These are phyloP conservation scores for Cytospora mali DNA, from an alignment of 2,329 filamentous ascomycete species.

Conservation along the genomic window DNA sequence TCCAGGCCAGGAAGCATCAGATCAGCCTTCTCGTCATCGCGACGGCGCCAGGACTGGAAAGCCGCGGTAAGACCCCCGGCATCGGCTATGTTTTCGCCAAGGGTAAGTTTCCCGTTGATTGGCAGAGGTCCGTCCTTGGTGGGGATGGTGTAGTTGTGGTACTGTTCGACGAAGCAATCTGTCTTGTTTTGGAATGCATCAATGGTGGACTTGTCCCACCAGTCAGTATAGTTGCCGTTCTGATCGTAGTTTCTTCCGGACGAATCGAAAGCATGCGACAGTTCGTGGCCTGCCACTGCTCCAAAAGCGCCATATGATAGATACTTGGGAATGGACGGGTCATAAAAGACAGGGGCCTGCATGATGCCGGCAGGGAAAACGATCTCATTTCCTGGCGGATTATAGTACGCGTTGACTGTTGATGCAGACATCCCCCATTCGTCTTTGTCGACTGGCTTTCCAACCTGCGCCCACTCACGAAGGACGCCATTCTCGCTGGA, in stretches of 20 bases:
- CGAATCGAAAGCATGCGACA: conserved; percentile 71
- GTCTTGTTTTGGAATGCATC: conserved; percentile 60
- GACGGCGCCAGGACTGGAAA: conserved; percentile 67
- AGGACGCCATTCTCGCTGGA: conserved; percentile 51
- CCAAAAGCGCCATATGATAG: conserved; percentile 71
- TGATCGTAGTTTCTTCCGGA: conserved; percentile 66
- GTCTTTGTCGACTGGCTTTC: conserved; percentile 61
- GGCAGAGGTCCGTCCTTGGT: conserved; percentile 59
- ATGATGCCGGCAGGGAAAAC: conserved; percentile 71
- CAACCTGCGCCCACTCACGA: conserved; percentile 59
- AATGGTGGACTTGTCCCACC: conserved; percentile 66
- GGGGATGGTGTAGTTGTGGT: conserved; percentile 60
- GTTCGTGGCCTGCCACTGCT: conserved; percentile 67
- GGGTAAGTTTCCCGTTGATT: conserved; percentile 64
- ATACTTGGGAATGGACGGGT: conserved; percentile 64
- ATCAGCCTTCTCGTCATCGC: conserved; percentile 53
- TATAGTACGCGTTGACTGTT: conserved; percentile 69
- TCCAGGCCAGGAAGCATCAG: conserved; percentile 62
- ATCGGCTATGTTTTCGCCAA: conserved; percentile 74
- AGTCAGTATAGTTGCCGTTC: conserved; percentile 65
- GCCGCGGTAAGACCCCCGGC: conserved; percentile 66
- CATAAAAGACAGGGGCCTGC: conserved; percentile 66
- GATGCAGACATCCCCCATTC: conserved; percentile 63
- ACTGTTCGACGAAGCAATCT: conserved; percentile 71
- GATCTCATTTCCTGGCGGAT: conserved; percentile 66